These are phyloP conservation scores for Cyberlindnera mississippiensis DNA, from an alignment of 805 yeast genomes.

Conservation along the genomic window DNA sequence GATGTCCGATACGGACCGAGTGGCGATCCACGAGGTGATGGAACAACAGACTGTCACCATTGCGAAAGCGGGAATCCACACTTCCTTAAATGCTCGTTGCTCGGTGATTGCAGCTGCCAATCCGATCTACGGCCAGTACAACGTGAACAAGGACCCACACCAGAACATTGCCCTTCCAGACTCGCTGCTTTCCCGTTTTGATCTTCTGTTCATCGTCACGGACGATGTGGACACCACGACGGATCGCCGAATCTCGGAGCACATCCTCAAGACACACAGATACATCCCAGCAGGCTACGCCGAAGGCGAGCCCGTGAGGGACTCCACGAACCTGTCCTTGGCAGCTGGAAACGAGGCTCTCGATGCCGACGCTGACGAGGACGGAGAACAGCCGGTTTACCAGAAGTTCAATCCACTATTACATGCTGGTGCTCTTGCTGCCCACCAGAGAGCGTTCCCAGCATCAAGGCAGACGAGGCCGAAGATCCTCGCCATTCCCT, in stretches of 20 bases:
- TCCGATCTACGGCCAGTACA: constrained; percentile 96
- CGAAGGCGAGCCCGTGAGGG: constrained; percentile 93
- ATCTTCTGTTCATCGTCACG: constrained; percentile 89
- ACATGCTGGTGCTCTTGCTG: constrained; percentile 70
- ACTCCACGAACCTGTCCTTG: constrained; percentile 60
- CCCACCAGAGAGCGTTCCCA: constrained; percentile 30
- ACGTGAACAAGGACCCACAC: constrained; percentile 92
- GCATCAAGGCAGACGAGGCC: constrained; percentile 31
- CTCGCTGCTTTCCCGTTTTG: constrained; percentile 94
- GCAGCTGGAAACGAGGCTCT: constrained; percentile 73
- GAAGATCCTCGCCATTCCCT: constrained; percentile 68
- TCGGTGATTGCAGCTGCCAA: constrained; percentile 97
- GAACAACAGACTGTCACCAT: constrained; percentile 98
- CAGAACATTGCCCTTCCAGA: constrained; percentile 96
- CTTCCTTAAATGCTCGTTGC: constrained; percentile 93
- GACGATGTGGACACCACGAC: constrained; percentile 85
- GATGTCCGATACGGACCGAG: constrained; percentile 95
- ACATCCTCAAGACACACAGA: constrained; percentile 90
- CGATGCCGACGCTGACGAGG: constrained; percentile 41
- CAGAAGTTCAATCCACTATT: constrained; percentile 79
- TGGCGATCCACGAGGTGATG: constrained; percentile 99
- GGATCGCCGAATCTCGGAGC: constrained; percentile 88
- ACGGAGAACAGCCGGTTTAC: constrained; percentile 46
- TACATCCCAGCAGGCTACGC: constrained; percentile 81
- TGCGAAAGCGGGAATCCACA: constrained; percentile 97